These are phyloP conservation scores for Harringtonia aguacate DNA, from an alignment of 2,329 filamentous ascomycete species.

Conservation along the genomic window DNA sequence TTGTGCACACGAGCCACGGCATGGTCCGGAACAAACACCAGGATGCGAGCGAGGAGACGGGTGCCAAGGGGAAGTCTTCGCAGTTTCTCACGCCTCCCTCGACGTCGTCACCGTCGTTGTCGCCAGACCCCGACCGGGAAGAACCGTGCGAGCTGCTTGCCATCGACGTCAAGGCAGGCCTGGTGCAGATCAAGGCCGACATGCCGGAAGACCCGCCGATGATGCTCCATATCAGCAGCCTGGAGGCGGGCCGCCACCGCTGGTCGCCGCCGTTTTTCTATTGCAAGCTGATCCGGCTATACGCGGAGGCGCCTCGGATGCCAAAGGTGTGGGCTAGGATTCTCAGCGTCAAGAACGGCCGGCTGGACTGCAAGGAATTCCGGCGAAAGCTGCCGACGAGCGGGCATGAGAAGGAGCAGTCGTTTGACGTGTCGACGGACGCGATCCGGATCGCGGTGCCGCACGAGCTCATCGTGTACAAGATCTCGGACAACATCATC, in stretches of 20 bases:
- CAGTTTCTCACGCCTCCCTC: neutral
- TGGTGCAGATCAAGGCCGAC: conserved; percentile 79
- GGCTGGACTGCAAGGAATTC: conserved; percentile 70
- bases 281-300: conserved; percentile 70
- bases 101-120: neutral
- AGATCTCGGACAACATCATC: conserved; percentile 85
- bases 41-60: neutral
- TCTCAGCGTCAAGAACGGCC: conserved; percentile 69
- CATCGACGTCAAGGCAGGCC: conserved; percentile 68
- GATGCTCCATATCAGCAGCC: conserved; percentile 77
- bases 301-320: conserved; percentile 78
- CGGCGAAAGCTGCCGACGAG: conserved; percentile 35
- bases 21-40: conserved; percentile 9
- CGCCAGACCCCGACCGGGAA: neutral
- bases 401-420: conserved; percentile 58
- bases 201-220: conserved; percentile 84
- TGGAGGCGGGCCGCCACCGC: conserved; percentile 76
- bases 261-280: conserved; percentile 78
- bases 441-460: conserved; percentile 82
- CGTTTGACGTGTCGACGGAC: conserved; percentile 75
- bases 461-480: conserved; percentile 81
- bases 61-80: neutral
- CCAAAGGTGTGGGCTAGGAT: conserved; percentile 77
- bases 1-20: conserved; percentile 42
- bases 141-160: conserved; percentile 56